A percentile compares a stretch with the other conserved stretches of the same genome.
Conservation (phyloP, 73 alveolate species). For the Paramecium pentaurelia region DNA sequence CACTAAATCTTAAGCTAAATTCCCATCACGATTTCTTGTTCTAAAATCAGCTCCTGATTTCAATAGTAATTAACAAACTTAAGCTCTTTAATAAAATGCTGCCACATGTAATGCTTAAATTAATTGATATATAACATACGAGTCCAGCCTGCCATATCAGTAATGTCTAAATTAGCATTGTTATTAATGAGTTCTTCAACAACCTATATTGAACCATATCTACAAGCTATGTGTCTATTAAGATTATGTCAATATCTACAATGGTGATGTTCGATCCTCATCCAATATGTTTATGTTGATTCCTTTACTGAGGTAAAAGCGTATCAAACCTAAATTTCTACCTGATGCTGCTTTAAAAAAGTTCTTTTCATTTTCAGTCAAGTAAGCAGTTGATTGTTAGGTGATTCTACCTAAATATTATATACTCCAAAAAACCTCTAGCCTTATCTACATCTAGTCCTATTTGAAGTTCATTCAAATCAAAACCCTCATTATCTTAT, state of each 20-base stretch:
- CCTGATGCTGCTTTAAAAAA: constrained; percentile 72
- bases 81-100: constrained; percentile 51
- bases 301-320: constrained; percentile 73
- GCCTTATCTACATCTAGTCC: constrained; percentile 37
- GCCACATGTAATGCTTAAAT: constrained; percentile 57
- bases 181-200: constrained; percentile 76
- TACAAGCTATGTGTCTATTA: constrained; percentile 71
- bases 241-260: neutral
- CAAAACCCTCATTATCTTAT: constrained; percentile 23
- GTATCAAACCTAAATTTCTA: constrained; percentile 69
- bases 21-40: constrained; percentile 60
- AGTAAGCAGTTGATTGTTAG: constrained; percentile 70
- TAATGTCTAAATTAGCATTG: constrained; percentile 77
- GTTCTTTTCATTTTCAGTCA: constrained; percentile 69
- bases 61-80: constrained; percentile 12
- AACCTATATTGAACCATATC: constrained; percentile 70
- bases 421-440: neutral
- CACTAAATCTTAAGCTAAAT: constrained; percentile 55
- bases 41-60: constrained; percentile 35
- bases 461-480: constrained; percentile 45
- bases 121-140: neutral
- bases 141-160: constrained; percentile 87
- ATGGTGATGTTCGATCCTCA: constrained; percentile 83
- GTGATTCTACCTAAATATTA: constrained; percentile 68
- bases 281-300: constrained; percentile 78